Base-by-base conservation (phyloP, 805 yeast species). In the Saturnispora diversa region DNA sequence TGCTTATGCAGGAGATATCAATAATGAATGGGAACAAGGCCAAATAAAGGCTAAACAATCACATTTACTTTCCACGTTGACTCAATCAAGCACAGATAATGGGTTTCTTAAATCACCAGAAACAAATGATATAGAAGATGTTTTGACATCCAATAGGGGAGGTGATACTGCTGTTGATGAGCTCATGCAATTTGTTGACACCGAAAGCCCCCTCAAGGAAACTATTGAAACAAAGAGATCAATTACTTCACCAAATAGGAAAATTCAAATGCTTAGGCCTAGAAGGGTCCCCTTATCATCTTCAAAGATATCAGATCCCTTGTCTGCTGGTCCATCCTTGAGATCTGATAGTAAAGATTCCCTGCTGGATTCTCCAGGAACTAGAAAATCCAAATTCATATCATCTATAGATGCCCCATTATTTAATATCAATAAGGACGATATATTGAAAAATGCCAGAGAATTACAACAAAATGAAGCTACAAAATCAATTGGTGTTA, bases 381-480 rank as follows among this genome's bases (percentile, higher is more conserved):
- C 29, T 27, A 44, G 49, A 20, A 42, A 43, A 30, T 44, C 45
- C 21, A 49, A 44, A 39, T 27, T 43, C 10, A 45, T 50, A 4
- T 36, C 37, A 7, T 43, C 42, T 23, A 66, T 71, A 1, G 73
- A 77, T 26, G 72, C 70, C 5, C 83, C 83, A 3, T 59, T 77
- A 34, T 77, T 75, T 44, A 64, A 73, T 16, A 55, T 75, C 26
- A 62, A 48, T 6, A 43, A 37, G 19, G 20, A 45, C 6, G 20
- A 33, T 6, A 17, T 39, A 6, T 29, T 35, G 30, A 27, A 37
- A 2, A 35, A 33, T 2, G 19, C 5, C 3, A 34, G 27, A 6
- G 23, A 33, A 17, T 27, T 19, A 11, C 24, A 31, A n/a, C 15
- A 22, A 9, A 15, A 21, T n/a, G n/a, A n/a, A n/a, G n/a, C n/a